Evolutionary conservation across 192 early-diverging fungal species (phyloP), one percentile per base, ranked within the genome.

Genomic region (Spizellomyces sp.): DNA sequence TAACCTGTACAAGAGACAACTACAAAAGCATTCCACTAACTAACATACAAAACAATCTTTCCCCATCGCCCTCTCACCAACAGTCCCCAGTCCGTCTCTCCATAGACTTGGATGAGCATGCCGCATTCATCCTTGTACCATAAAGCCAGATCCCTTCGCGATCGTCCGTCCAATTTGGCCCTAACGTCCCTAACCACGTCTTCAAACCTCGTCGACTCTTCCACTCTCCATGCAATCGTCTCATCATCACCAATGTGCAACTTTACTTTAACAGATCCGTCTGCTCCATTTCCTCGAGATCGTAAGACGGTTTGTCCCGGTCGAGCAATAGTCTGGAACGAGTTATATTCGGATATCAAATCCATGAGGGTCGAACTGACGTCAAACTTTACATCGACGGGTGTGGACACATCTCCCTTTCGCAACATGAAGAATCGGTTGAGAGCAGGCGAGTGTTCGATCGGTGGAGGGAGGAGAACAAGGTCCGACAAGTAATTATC

Each of bases 51-150:
- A 4, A 73, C 55, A 5, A 77, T 44, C 64, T 77, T 72, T 4
- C 58, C 56, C 52, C 46, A 47, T 21, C 54, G 47, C 6, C 75
- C 76, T 5, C 67, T 8, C 9, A 81, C 41, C 17, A 78, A 45
- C 54, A 78, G 22, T 48, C 66, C 57, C 69, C 76, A 69, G 69
- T 81, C 80, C 21, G 15, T 27, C 46, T 81, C 76, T 8, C 76
- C 80, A 48, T 15, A 14, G 54, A 81, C 27, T 10, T 71, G 57
- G 14, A 81, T 21, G 62, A 75, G 45, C 44, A 36, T 21, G 12
- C 74, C 76, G 42, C 15, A 41, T 60, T 81, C 80, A 59, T 81
- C 80, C 65, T 78, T 73, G 60, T 78, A 81, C 46, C 50, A 57
- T 42, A 81, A 27, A 5, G 67, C 70, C 27, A 27, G 27, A 9